Evolutionary conservation across 805 yeast species (phyloP), one percentile per base, ranked within the genome.

Genomic region (Barnettozyma sucrosica): DNA sequence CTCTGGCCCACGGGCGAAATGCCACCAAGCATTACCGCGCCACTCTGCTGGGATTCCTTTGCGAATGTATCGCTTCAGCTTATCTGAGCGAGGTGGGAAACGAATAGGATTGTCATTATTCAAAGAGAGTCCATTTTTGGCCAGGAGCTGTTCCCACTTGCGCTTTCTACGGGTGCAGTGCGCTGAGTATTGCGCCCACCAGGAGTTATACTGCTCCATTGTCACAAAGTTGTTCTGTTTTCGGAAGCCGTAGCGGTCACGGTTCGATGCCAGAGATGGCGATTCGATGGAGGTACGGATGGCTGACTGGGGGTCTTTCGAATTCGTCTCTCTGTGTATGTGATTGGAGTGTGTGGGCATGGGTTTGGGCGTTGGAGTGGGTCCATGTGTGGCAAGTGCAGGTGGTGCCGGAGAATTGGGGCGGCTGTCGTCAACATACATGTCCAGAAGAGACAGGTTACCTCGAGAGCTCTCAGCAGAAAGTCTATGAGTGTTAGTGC

Each of bases 11-110:
- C 82, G 81, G 8, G 96, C 95, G 65, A 87, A 92, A 70, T 81
- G 83, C 74, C 93, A 92, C 99, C 99, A 92, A 0, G 97, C 97
- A 54, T 79, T 78, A 1, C 99, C 99, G 55, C 99, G 72, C 97
- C 97, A 92, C 62, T 89, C 97, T 0, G 96, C 90, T 0, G 99
- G 98, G 10, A 92, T 83, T 11, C 99, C 99, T 62, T 86, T 86
- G 47, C 97, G 76, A 11, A 93, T 79, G 58, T 87, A 83, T 49
- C 95, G 76, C 59, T 85, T 84, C 53, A 89, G 71, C 55, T 85
- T 88, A 49, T 83, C 90, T 3, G 89, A 83, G 51, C 76, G 77
- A 1, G 92, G 80, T 0, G 96, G 96, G 55, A 84, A 88, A 53
- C 88, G 65, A 0, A 71, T 67, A 1, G 95, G 93, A 7, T 64